These are phyloP conservation scores for Gentiana macrophylla DNA, from an alignment of 257 asterid genomes.

Conservation along the genomic window DNA sequence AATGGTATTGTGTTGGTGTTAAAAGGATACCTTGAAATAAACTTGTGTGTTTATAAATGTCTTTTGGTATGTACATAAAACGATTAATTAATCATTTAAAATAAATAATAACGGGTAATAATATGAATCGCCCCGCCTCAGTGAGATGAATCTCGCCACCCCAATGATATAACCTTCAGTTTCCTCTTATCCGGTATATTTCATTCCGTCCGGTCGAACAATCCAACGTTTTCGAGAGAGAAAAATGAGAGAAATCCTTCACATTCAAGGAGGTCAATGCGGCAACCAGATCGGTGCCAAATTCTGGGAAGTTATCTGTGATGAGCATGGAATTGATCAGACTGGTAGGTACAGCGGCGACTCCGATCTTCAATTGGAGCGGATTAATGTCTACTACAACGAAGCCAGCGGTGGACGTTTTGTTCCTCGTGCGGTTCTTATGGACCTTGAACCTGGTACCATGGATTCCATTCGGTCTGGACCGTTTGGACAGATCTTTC, in stretches of 20 bases:
- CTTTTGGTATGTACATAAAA: too few relatives aligned
- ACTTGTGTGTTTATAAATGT: too few relatives aligned
- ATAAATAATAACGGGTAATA: too few relatives aligned
- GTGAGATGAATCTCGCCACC: too few relatives aligned
- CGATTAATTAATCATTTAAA: too few relatives aligned
- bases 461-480: slow-evolving; percentile 4
- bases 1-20: too few relatives aligned
- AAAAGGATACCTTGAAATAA: too few relatives aligned
- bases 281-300: slow-evolving; percentile 4
- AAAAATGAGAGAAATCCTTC: slow-evolving; percentile 2
- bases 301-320: slow-evolving; percentile 1
- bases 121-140: too few relatives aligned
- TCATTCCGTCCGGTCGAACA: too few relatives aligned
- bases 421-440: slow-evolving; percentile 3
- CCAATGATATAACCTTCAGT: too few relatives aligned
- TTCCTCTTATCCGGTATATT: too few relatives aligned
- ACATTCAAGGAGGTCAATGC: slow-evolving; percentile 1
- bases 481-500: slow-evolving; percentile 3
- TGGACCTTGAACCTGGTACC: slow-evolving; percentile 6
- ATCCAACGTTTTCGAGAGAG: too few relatives aligned
- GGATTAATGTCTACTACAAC: slow-evolving; percentile 1
- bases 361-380: slow-evolving; percentile 2
- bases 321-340: slow-evolving; percentile 2
- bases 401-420: slow-evolving; percentile 2
- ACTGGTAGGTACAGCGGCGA: slow-evolving; percentile 1